Evolutionary conservation across 2,329 filamentous ascomycete genomes (phyloP).

Genomic region (Colletotrichum eremochloae): DNA sequence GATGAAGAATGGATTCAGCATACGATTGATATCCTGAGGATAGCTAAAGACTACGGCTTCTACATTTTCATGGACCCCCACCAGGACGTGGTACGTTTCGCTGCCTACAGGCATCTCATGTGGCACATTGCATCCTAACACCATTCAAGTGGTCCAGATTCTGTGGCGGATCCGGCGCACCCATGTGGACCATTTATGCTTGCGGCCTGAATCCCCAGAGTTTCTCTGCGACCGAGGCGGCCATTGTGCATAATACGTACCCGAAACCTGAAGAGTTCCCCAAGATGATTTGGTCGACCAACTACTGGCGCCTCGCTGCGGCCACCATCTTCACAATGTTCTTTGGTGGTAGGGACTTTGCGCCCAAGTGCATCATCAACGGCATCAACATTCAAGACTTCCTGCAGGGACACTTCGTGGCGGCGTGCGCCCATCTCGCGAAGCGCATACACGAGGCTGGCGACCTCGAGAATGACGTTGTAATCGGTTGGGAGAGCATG

Average conservation of each 20-base stretch:
- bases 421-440: constrained; percentile 84
- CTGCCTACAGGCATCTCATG: not conserved
- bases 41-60: constrained; percentile 92
- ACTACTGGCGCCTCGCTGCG: constrained; percentile 88
- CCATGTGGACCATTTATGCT: constrained; percentile 98
- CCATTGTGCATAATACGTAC: constrained; percentile 95
- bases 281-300: constrained; percentile 99
- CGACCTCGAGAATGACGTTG: constrained; percentile 85
- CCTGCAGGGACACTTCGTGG: constrained; percentile 87
- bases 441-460: constrained; percentile 89
- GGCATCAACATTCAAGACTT: constrained; percentile 97
- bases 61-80: constrained; percentile 99
- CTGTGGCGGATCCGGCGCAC: constrained; percentile 93
- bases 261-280: constrained; percentile 87
- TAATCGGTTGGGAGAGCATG: constrained; percentile 96
- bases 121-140: not conserved
- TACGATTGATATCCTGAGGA: constrained; percentile 85
- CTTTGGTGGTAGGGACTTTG: constrained; percentile 91
- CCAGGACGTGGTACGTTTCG: constrained; percentile 85
- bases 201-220: constrained; percentile 89
- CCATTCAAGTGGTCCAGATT: constrained; percentile 86
- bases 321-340: constrained; percentile 96
- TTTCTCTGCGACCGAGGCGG: constrained; percentile 89
- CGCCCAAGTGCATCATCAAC: constrained; percentile 95
- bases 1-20: constrained; percentile 95